Evolutionary conservation across 345 rosid genomes (phyloP), one percentile per base, ranked within the genome.

Genomic region (Eucalyptus rudis): DNA sequence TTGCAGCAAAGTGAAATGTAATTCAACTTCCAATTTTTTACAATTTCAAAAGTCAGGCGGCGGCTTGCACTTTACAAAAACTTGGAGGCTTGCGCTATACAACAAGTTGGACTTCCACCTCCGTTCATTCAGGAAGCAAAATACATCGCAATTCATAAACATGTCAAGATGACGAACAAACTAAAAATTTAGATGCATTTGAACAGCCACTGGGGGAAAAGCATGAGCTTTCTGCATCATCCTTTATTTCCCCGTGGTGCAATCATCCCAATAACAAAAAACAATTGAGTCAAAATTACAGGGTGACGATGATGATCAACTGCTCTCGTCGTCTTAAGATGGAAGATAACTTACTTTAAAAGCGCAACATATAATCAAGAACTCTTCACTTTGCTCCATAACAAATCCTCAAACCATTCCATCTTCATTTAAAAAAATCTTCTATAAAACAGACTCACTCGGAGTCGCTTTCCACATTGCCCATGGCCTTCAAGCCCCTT

Each of bases 401-500:
- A 40, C 47, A 76, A 76, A 36, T 76, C 47, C 49, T 56, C 66
- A 51, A 54, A n/a, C 25, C 83, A 76, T 19, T 76, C 83, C 47
- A 13, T 76, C 27, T 20, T 76, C 36, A 66, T 13, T n/a, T 15
- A 24, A 36, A 49, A 44, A 10, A 17, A 4, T 47, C 36, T 17
- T n/a, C 50, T 49, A 58, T 40, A 8, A 29, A 33, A 27, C 33
- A 47, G 45, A 88, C 89, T 91, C 90, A 94, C 91, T 95, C 97
- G 86, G 97, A 95, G 91, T 94, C 96, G 90, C 94, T 94, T 86
- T 95, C 96, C 93, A 95, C 88, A 86, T 94, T 93, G 49, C 97
- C 97, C 96, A 94, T 95, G 40, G 96, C 96, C 91, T 95, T 95
- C 91, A 95, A 89, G 51, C 96, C 97, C 91, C 96, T 94, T 76